Evolutionary conservation across 305 asterid species (phyloP).

Genomic region (Fraxinus nigra): DNA sequence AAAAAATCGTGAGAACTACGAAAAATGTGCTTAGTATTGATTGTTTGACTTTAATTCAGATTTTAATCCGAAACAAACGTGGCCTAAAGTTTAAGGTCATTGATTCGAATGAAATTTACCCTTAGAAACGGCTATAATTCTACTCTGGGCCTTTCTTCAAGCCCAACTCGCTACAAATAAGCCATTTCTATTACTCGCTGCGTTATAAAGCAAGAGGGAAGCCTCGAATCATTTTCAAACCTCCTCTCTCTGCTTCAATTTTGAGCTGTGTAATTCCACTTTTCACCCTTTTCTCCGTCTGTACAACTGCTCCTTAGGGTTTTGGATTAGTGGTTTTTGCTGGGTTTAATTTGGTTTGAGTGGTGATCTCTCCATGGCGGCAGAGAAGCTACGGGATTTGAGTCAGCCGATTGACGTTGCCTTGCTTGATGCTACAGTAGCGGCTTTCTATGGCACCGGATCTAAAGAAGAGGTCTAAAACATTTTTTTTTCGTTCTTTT

Average conservation of each 20-base stretch:
- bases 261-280: conserved; percentile 60
- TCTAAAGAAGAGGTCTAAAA: conserved; percentile 81
- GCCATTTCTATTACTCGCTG: background rate
- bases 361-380: conserved; percentile 59
- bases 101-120: background rate
- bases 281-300: background rate
- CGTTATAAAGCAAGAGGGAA: conserved; percentile 49
- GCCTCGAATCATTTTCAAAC: conserved; percentile 27
- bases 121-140: background rate
- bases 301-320: conserved; percentile 40
- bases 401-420: conserved; percentile 82
- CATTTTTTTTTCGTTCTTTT: background rate
- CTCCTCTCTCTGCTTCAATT: conserved; percentile 64
- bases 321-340: conserved; percentile 20
- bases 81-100: no score
- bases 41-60: no score
- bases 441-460: conserved; percentile 95
- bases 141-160: background rate
- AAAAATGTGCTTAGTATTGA: no score
- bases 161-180: background rate
- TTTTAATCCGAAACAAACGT: no score
- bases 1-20: no score
- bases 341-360: conserved; percentile 46
- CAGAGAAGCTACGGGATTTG: conserved; percentile 85
- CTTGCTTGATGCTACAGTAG: conserved; percentile 88